These are phyloP conservation scores for Aphanomyces invadans DNA, from an alignment of 352 stramenopile genomes.

Conservation along the genomic window DNA sequence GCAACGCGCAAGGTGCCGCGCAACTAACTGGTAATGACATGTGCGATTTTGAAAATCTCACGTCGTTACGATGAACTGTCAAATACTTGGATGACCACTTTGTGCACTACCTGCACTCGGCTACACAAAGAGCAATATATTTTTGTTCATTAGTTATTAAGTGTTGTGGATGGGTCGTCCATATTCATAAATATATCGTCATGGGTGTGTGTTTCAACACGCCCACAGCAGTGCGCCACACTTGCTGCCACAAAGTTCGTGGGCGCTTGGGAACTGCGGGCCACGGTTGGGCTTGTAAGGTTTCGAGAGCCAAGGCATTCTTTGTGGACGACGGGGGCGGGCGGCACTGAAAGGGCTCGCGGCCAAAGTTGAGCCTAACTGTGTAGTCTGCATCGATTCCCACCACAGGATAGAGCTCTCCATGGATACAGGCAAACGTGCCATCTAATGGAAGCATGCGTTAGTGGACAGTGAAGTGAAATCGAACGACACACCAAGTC, in stretches of 20 bases:
- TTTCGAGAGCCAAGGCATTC: background rate
- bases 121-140: too few relatives aligned
- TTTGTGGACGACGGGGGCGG: background rate
- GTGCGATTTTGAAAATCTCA: too few relatives aligned
- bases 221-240: background rate
- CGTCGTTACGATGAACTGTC: too few relatives aligned
- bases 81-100: background rate
- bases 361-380: conserved; percentile 77
- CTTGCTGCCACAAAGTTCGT: background rate
- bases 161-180: too few relatives aligned
- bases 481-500: conserved; percentile 5
- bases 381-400: conserved; percentile 72
- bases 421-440: conserved; percentile 37
- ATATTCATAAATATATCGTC: background rate
- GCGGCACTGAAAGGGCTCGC: conserved; percentile 49
- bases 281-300: background rate
- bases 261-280: background rate
- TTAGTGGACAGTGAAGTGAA: too few relatives aligned
- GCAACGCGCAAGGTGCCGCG: conserved; percentile 18
- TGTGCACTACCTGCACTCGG: background rate
- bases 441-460: conserved; percentile 29
- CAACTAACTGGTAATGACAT: conserved; percentile 6
- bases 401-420: conserved; percentile 66
- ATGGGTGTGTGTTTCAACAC: background rate
- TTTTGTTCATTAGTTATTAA: too few relatives aligned